Conservation (phyloP, 2,329 filamentous ascomycete genomes). For the Colletotrichum lini region DNA sequence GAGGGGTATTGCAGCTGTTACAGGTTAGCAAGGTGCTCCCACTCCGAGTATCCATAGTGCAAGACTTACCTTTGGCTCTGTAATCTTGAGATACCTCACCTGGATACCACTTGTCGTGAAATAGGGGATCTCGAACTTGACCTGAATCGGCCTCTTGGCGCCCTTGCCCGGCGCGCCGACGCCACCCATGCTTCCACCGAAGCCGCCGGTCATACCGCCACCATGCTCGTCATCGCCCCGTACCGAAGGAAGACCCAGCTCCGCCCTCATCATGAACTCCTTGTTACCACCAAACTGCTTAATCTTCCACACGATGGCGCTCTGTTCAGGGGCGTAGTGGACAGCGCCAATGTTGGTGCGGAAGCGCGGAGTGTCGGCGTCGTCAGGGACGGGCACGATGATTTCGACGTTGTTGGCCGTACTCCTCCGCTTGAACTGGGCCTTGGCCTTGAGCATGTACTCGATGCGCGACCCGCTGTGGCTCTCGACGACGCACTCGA, state of each 20-base stretch:
- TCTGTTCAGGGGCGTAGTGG: slow-evolving; percentile 97
- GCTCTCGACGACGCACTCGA: slow-evolving; percentile 96
- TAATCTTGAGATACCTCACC: slow-evolving; percentile 98
- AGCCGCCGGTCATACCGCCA: slow-evolving; percentile 97
- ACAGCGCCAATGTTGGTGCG: slow-evolving; percentile 97
- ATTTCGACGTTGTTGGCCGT: slow-evolving; percentile 99
- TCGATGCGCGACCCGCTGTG: slow-evolving; percentile 96
- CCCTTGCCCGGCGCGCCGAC: slow-evolving; percentile 84
- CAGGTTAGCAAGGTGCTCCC: slow-evolving; percentile 33
- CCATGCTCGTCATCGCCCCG: slow-evolving; percentile 96
- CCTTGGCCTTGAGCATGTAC: slow-evolving; percentile 98
- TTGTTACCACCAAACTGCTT: slow-evolving; percentile 99
- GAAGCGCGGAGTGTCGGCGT: slow-evolving; percentile 96
- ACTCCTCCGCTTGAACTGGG: slow-evolving; percentile 97
- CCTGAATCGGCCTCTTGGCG: slow-evolving; percentile 93
- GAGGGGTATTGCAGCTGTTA: slow-evolving; percentile 95
- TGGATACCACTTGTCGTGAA: slow-evolving; percentile 99
- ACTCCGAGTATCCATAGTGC: neutral
- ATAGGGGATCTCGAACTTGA: slow-evolving; percentile 99
- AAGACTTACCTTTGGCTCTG: slow-evolving; percentile 91
- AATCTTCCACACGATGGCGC: slow-evolving; percentile 99
- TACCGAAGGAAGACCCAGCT: slow-evolving; percentile 93
- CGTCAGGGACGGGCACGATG: slow-evolving; percentile 95
- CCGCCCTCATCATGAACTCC: slow-evolving; percentile 98
- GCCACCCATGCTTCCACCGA: slow-evolving; percentile 96